Evolutionary conservation across 257 asterid species (phyloP).

Genomic region (Fraxinus excelsior): DNA sequence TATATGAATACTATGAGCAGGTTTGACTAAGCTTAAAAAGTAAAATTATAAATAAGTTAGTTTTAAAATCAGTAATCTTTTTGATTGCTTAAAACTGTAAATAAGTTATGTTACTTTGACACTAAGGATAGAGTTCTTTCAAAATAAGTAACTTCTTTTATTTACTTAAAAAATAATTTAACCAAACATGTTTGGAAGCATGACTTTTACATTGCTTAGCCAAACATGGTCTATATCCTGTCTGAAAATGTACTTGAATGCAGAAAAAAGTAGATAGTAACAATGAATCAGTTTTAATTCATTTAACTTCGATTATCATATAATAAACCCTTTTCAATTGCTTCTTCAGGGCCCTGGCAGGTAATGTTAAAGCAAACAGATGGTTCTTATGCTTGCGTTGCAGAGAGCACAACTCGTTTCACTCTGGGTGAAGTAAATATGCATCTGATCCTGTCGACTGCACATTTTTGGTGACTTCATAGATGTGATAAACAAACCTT

Average conservation of each 20-base stretch:
- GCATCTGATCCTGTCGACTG: conserved; percentile 18
- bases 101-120: neutral
- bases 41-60: neutral
- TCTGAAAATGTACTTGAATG: neutral
- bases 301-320: neutral
- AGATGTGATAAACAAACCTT: neutral
- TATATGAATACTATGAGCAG: neutral
- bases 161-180: no score
- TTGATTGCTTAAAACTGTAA: neutral
- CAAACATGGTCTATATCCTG: neutral
- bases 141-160: neutral
- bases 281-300: neutral
- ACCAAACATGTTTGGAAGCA: neutral
- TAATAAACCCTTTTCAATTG: conserved; percentile 1
- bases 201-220: neutral
- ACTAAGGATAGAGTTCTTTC: neutral
- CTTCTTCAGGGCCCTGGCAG: conserved; percentile 91
- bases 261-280: neutral
- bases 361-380: conserved; percentile 96
- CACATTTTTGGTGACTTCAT: neutral
- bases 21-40: neutral
- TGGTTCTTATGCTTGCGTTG: conserved; percentile 90
- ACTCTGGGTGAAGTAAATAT: conserved; percentile 76
- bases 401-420: conserved; percentile 86
- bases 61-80: neutral